Evolutionary conservation across 257 asterid genomes (phyloP), one percentile per base, ranked within the genome.

Genomic region (Phtheirospermum japonicum): DNA sequence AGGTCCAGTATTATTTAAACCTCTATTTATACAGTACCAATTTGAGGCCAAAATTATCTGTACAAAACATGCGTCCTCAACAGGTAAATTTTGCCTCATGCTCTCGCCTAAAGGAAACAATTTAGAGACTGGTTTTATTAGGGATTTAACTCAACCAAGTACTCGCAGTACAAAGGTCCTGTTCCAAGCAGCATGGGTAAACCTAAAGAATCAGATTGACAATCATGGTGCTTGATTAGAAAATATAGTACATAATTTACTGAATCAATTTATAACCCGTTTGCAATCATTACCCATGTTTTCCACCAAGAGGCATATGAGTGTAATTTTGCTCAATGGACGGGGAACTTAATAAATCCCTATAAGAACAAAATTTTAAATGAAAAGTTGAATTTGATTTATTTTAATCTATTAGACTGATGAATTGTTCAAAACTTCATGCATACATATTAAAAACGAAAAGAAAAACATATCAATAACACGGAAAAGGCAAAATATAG

Each of bases 341-440:
- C 26, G n/a, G 17, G n/a, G 20, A 49, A 9, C 55, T 18, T 18
- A 49, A 36, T 34, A 61, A 48, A 67, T 39, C 18, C 34, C 58
- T 12, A 17, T 39, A 53, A 3, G 17, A 16, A 45, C 16, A 46
- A 9, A 50, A 7, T 46, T n/a, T 43, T 17, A 50, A 23, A 39
- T 5, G 6, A 14, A 48, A 19, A 12, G 9, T 33, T n/a, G 12
- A 42, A 9, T 40, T 40, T 54, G 23, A 53, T 37, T 4, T 26
- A 40, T 53, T 45, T 34, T 56, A 49, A 50, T 14, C 6, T 31
- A 40, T 10, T 39, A 19, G 40, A 50, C 48, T 32, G 58, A 54
- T 42, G 46, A n/a, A 28, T 46, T 43, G 50, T 16, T 18, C 40
- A 60, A 33, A 33, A 67, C 23, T 48, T 26, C 48, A 7, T 52